Evolutionary conservation across 169 alveolate genomes (phyloP).

Genomic region (Eimeria maxima): DNA sequence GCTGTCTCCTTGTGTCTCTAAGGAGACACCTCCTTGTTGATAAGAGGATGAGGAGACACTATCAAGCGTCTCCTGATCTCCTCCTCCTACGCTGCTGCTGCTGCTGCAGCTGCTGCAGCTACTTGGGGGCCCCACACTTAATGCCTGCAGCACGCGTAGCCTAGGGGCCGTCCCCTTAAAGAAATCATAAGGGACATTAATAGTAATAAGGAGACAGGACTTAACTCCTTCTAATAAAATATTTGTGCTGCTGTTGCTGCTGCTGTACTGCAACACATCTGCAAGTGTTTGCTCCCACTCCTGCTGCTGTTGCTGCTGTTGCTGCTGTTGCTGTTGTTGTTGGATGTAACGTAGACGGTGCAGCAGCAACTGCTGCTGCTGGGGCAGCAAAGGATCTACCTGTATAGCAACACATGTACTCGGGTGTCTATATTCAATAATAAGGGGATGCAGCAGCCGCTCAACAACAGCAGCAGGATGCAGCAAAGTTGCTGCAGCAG

Average conservation of each 20-base stretch:
- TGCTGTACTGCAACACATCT: neutral
- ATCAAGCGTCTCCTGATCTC: conserved; percentile 19
- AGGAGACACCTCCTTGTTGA: too few relatives aligned
- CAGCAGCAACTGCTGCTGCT: conserved; percentile 68
- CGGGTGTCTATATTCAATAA: conserved; percentile 58
- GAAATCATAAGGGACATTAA: conserved; percentile 15
- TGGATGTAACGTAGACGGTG: neutral
- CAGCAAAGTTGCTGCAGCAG: conserved; percentile 70
- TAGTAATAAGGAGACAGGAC: conserved; percentile 7
- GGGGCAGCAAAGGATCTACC: conserved; percentile 28
- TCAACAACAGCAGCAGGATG: conserved; percentile 71
- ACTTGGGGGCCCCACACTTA: conserved; percentile 8
- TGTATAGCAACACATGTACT: conserved; percentile 31
- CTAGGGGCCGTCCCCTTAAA: conserved; percentile 16
- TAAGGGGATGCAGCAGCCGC: conserved; percentile 78
- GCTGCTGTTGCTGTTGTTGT: conserved; percentile 31
- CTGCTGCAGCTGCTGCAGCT: conserved; percentile 40
- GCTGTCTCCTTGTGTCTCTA: too few relatives aligned
- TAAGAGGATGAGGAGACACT: conserved; percentile 13
- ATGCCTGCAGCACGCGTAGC: conserved; percentile 80
- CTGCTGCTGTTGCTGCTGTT: conserved; percentile 10
- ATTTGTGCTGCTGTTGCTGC: neutral
- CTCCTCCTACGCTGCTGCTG: too few relatives aligned
- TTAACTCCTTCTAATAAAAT: conserved; percentile 20
- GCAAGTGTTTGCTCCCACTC: neutral